These are phyloP conservation scores for Dryadomyces sulphureus DNA, from an alignment of 2,329 filamentous ascomycete genomes.

Conservation along the genomic window DNA sequence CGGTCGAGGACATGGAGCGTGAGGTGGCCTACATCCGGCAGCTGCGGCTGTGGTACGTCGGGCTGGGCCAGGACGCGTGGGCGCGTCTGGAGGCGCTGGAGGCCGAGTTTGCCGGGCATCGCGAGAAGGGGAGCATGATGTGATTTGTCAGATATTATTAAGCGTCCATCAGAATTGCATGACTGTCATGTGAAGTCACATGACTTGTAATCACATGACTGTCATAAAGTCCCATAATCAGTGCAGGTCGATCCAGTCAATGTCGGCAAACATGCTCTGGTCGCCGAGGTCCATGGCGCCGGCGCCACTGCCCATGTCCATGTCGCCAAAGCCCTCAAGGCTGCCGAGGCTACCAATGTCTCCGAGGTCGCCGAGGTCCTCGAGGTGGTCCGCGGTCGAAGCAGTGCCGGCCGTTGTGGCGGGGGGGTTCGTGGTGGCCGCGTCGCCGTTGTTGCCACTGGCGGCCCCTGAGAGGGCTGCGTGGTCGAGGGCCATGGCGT, in stretches of 20 bases:
- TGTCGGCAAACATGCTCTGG: conserved; percentile 12
- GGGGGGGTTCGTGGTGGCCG: not conserved
- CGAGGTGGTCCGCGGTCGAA: not conserved
- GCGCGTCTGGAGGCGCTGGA: conserved; percentile 35
- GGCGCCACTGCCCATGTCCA: conserved; percentile 4
- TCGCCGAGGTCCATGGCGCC: conserved; percentile 9
- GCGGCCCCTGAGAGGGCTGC: too few relatives aligned
- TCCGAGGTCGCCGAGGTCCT: conserved; percentile 8
- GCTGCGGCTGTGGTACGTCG: conserved; percentile 33
- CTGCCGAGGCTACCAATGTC: conserved; percentile 6
- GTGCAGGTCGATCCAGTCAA: conserved; percentile 13
- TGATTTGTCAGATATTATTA: not conserved
- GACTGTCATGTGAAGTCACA: too few relatives aligned
- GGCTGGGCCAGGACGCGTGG: conserved; percentile 30
- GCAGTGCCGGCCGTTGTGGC: conserved; percentile 6
- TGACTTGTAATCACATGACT: not conserved
- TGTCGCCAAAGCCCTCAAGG: conserved; percentile 7
- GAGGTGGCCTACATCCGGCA: conserved; percentile 34
- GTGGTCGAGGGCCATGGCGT: conserved; percentile 5
- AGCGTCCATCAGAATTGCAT: not conserved
- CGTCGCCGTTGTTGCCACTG: not conserved
- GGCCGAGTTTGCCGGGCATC: conserved; percentile 16
- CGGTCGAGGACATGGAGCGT: conserved; percentile 36
- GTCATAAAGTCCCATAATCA: not conserved
- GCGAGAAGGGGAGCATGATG: not conserved